Evolutionary conservation across 352 stramenopile genomes (phyloP).

Genomic region (Phytophthora uliginosa): DNA sequence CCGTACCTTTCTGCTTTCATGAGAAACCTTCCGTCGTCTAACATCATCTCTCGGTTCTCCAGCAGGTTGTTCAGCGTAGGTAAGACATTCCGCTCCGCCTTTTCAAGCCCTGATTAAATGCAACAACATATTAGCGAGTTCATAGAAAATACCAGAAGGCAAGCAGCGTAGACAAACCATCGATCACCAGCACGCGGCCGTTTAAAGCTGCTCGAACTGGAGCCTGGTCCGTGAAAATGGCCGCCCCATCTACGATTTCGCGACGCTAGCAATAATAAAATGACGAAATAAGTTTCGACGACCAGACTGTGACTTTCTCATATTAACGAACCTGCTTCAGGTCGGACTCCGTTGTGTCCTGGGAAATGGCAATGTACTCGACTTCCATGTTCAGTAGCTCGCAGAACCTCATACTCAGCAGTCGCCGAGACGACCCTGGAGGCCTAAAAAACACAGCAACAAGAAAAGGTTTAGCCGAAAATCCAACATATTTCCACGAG

Average conservation of each 20-base stretch:
- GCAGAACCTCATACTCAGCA: conserved; percentile 88
- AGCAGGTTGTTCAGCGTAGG: conserved; percentile 98
- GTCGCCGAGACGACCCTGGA: conserved; percentile 73
- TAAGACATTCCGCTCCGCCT: conserved; percentile 97
- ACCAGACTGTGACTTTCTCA: neutral
- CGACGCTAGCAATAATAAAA: conserved; percentile 46
- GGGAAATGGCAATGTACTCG: conserved; percentile 94
- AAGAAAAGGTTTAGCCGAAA: neutral
- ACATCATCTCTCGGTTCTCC: conserved; percentile 96
- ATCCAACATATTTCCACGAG: neutral
- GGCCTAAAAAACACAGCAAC: conserved; percentile 44
- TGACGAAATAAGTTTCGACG: neutral
- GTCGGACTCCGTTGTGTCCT: conserved; percentile 95
- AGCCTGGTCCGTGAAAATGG: conserved; percentile 93
- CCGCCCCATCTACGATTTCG: conserved; percentile 76
- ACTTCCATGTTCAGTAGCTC: conserved; percentile 88
- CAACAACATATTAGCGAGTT: neutral
- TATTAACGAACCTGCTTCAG: conserved; percentile 84
- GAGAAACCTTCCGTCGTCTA: conserved; percentile 96
- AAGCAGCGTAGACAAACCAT: conserved; percentile 59
- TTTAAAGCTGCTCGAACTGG: conserved; percentile 95
- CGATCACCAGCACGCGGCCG: conserved; percentile 95
- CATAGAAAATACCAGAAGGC: neutral
- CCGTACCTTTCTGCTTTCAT: conserved; percentile 88
- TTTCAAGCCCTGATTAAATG: conserved; percentile 84